Percentiles rank a stretch among this genome's conserved stretches.
Evolutionary conservation across 1,284 basidiomycete species (phyloP).

Genomic region (Cryptococcus amylolentus): DNA sequence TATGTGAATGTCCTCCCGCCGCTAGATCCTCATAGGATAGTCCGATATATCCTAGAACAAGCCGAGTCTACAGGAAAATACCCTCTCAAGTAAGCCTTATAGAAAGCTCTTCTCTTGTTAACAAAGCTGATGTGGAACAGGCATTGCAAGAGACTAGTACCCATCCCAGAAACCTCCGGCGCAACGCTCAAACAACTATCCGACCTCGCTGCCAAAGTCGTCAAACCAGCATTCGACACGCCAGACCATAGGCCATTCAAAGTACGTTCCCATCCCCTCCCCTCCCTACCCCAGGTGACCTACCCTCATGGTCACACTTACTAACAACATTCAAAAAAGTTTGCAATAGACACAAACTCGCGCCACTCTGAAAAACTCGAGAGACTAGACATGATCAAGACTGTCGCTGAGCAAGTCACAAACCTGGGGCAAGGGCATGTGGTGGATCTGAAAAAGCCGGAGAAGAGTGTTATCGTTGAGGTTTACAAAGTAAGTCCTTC

Average conservation of each 20-base stretch:
- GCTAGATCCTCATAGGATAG: constrained; percentile 31
- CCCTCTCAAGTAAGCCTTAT: constrained; percentile 25
- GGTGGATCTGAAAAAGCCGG: constrained; percentile 40
- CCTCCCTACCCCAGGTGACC: neutral
- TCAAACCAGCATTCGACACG: constrained; percentile 20
- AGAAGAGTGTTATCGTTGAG: constrained; percentile 40
- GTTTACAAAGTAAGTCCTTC: constrained; percentile 30
- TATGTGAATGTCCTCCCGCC: constrained; percentile 37
- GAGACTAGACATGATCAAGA: constrained; percentile 40
- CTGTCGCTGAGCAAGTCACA: constrained; percentile 34
- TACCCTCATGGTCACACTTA: neutral
- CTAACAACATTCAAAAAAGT: constrained; percentile 16
- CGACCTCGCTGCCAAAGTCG: constrained; percentile 18
- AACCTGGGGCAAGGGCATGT: constrained; percentile 29
- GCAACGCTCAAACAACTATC: constrained; percentile 29
- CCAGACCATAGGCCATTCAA: constrained; percentile 17
- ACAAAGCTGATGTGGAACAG: constrained; percentile 6
- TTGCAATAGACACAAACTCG: constrained; percentile 31
- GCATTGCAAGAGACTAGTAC: constrained; percentile 35
- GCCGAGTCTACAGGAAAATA: constrained; percentile 32
- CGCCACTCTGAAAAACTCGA: constrained; percentile 36
- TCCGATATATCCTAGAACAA: constrained; percentile 33
- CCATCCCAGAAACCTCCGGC: constrained; percentile 22
- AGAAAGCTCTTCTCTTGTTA: neutral
- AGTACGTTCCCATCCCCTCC: constrained; percentile 7